phyloP scores from a whole-genome alignment of 306 rosid genomes.

The Rosa rugosa region DNA sequence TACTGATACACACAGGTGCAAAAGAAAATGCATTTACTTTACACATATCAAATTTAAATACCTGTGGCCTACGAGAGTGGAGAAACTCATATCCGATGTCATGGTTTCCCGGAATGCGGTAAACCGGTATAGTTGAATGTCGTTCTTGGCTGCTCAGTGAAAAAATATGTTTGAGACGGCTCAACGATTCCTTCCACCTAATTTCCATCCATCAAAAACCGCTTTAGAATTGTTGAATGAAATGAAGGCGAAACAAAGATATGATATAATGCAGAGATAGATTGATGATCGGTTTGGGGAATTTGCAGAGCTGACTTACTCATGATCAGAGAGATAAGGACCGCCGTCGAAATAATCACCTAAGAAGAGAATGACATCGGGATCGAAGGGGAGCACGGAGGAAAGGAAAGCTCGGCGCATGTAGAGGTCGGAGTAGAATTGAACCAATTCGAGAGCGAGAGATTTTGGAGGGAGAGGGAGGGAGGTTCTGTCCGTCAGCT shows the following conservation, averaged over 20 bases:
- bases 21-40: neutral
- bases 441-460: slow-evolving; percentile 59
- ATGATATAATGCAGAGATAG: too few relatives aligned
- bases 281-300: too few relatives aligned
- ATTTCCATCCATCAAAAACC: too few relatives aligned
- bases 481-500: slow-evolving; percentile 86
- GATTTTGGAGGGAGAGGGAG: slow-evolving; percentile 65
- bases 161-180: slow-evolving; percentile 68
- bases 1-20: neutral
- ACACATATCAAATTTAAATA: slow-evolving; percentile 17
- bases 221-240: too few relatives aligned
- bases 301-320: slow-evolving; percentile 44
- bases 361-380: slow-evolving; percentile 66
- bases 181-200: slow-evolving; percentile 74
- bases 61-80: slow-evolving; percentile 56
- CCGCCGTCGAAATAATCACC: slow-evolving; percentile 93
- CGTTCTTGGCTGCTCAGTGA: slow-evolving; percentile 41
- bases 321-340: slow-evolving; percentile 59
- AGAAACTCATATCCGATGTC: slow-evolving; percentile 71
- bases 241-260: too few relatives aligned
- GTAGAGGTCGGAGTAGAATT: slow-evolving; percentile 76
- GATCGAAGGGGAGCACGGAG: slow-evolving; percentile 64
- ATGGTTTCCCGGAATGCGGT: slow-evolving; percentile 77
- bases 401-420: slow-evolving; percentile 79
- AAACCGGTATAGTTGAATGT: slow-evolving; percentile 33